Evolutionary conservation across 2,329 filamentous ascomycete genomes (phyloP), one percentile per base, ranked within the genome.

Genomic region (Didymella sp.): DNA sequence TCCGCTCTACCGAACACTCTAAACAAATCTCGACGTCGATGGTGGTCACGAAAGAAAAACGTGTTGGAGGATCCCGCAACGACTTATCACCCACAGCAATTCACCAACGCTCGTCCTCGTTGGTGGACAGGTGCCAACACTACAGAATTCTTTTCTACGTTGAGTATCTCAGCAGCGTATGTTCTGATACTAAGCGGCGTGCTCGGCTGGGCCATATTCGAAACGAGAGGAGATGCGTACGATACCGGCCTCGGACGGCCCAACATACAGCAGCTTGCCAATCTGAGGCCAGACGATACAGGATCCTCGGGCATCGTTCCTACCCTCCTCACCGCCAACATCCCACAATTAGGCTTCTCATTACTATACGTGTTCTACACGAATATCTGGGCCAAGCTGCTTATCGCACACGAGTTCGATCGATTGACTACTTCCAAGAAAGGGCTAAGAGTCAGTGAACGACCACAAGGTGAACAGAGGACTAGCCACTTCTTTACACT

Each of bases 321-420:
- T 2, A 60, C 56, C 4, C 31, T 64, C 0, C 28, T 83, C 13
- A 37, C 82, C 0, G 78, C 78, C 40, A 84, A 84, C 61, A 45
- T 75, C 1, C 79, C 81, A 1, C 82, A 84, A 62, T 59, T 81
- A 0, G 60, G 82, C 19, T 61, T 82, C 3, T 80, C 78, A 0
- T 62, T 81, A 9, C 40, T 82, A 0, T 83, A 84, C 60, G 69
- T 82, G 4, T 66, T 75, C 2, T 79, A 78, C 67, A 82, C 73
- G 3, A 60, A 54, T 22, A 56, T 57, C 22, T 62, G 55, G 59
- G 40, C 53, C 43, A 63, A 69, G 4, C 80, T 83, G 67, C 70
- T 81, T 0, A 65, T 80, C 0, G 79, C 78, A 1, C 67, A 73
- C 6, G 84, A 86, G 64, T 85, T 78, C 61, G 76, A 73, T 48